A percentile compares a stretch with the other conserved stretches of the same genome.
Evolutionary conservation across 129 eudicot species (phyloP).

Genomic region (Mikania micrantha): DNA sequence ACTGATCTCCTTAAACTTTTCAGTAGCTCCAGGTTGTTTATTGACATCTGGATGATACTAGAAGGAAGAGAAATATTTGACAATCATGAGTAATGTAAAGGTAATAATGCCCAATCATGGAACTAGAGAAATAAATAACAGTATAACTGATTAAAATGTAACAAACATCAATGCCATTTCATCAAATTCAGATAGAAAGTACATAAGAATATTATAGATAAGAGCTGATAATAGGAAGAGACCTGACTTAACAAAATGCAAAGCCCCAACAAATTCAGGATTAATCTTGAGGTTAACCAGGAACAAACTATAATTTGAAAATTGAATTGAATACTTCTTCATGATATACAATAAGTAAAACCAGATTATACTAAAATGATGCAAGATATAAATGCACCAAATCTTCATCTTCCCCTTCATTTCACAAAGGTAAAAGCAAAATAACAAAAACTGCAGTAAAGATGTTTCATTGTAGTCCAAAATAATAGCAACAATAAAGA

Average conservation of each 20-base stretch:
- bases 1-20: constrained; percentile 97
- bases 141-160: neutral
- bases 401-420: neutral
- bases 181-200: neutral
- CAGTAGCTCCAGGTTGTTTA: constrained; percentile 97
- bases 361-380: neutral
- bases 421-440: neutral
- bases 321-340: neutral
- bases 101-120: neutral
- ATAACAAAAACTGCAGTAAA: neutral
- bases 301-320: neutral
- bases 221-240: neutral
- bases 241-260: neutral
- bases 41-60: constrained; percentile 99
- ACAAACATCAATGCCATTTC: neutral
- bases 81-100: constrained; percentile 18
- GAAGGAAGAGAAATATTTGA: constrained; percentile 2
- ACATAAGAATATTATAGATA: neutral
- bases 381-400: neutral
- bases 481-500: neutral
- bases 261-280: neutral
- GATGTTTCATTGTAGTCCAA: neutral
- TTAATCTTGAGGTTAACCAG: constrained; percentile 6
- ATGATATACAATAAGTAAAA: neutral
- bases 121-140: neutral